phyloP scores from a whole-genome alignment of 192 early-diverging fungal species.

The Coemansia umbellata region DNA sequence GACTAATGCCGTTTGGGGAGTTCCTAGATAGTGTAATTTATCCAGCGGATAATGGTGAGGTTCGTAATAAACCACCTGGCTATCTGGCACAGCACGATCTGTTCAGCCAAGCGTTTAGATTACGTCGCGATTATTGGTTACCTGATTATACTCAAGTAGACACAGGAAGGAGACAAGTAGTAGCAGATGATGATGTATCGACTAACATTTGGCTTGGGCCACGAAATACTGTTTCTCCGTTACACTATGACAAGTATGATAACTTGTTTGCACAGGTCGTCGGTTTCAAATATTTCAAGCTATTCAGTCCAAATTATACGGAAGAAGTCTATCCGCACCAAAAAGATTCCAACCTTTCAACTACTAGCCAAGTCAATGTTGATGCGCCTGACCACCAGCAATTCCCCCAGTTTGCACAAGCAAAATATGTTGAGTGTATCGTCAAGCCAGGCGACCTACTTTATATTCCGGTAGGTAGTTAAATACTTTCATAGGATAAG shows the following conservation, averaged over 20 bases:
- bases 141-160: constrained; percentile 76
- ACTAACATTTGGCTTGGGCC: constrained; percentile 80
- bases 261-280: constrained; percentile 85
- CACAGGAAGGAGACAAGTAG: constrained; percentile 14
- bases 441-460: constrained; percentile 75
- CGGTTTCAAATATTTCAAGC: constrained; percentile 72
- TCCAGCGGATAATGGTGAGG: constrained; percentile 2
- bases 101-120: constrained; percentile 67
- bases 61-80: constrained; percentile 7
- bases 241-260: constrained; percentile 78
- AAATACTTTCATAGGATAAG: no score
- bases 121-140: constrained; percentile 64
- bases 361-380: constrained; percentile 77
- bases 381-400: constrained; percentile 54
- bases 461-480: constrained; percentile 80
- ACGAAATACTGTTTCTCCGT: constrained; percentile 70
- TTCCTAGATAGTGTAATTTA: constrained; percentile 54
- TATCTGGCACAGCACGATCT: constrained; percentile 90
- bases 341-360: constrained; percentile 53
- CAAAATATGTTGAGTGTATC: constrained; percentile 64
- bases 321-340: constrained; percentile 61
- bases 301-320: constrained; percentile 65
- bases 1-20: constrained; percentile 64
- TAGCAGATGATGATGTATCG: constrained; percentile 27
- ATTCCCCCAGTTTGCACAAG: constrained; percentile 58